Conservation (phyloP, 352 stramenopile genomes). For the Chrysophaeum taylorii region DNA sequence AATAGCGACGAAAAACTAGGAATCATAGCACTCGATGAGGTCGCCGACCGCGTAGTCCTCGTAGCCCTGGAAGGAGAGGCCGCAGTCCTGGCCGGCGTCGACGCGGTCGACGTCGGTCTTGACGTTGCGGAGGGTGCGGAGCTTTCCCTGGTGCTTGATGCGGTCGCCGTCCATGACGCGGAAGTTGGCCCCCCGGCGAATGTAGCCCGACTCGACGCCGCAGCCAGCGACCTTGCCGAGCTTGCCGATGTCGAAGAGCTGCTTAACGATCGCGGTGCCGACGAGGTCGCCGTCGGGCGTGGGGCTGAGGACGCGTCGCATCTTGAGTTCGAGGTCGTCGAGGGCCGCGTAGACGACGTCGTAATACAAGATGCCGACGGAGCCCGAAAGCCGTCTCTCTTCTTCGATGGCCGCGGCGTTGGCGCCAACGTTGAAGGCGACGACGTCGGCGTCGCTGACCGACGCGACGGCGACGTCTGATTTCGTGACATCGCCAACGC, state of each 20-base stretch:
- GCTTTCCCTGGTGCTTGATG: constrained; percentile 52
- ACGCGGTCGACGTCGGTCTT: constrained; percentile 51
- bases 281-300: constrained; percentile 77
- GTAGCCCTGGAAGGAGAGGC: constrained; percentile 80
- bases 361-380: constrained; percentile 62
- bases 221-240: constrained; percentile 57
- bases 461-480: constrained; percentile 88
- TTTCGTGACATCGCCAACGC: constrained; percentile 68
- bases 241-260: constrained; percentile 67
- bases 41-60: constrained; percentile 85
- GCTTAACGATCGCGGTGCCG: constrained; percentile 55
- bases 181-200: constrained; percentile 58
- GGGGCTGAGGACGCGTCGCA: constrained; percentile 60
- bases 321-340: constrained; percentile 54
- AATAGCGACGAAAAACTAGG: too few species aligned
- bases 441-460: constrained; percentile 81
- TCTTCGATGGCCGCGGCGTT: constrained; percentile 57
- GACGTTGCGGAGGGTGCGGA: constrained; percentile 55
- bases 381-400: constrained; percentile 34
- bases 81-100: constrained; percentile 84
- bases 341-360: constrained; percentile 66
- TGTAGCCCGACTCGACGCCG: constrained; percentile 65
- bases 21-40: constrained; percentile 79
- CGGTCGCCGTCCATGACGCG: constrained; percentile 61
- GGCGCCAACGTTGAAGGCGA: constrained; percentile 62